Base-by-base conservation (phyloP, 352 stramenopile species). In the Phytopythium ostracodes region DNA sequence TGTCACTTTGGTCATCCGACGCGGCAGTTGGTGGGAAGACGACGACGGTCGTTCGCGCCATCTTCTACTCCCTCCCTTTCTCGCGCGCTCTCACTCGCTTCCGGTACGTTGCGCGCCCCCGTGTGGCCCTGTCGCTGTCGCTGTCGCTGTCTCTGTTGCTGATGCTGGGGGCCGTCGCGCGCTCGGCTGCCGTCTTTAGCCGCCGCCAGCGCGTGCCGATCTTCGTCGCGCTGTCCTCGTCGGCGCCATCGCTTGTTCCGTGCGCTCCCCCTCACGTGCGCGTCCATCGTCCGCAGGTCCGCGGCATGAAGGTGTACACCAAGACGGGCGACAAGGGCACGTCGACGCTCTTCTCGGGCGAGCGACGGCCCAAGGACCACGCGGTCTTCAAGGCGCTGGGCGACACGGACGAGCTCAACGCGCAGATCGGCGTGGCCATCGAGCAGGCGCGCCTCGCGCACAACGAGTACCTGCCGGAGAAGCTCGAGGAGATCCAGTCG, bases 261-360 rank as follows among this genome's bases (percentile, higher is more conserved):
- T n/a, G 8, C 7, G 25, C 46, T 33, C 20, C n/a, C 47, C 22
- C 60, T 42, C 62, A 52, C 58, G n/a, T 27, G 8, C 58, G 58
- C 58, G 58, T 44, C 42, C 43, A 25, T 27, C n/a, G 25, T 33
- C 14, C 5, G 1, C 52, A 58, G 52, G 52, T 43, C 17, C 62
- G 72, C 31, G 55, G 70, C 59, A 92, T 95, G 81, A 96, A 96
- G 69, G 87, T 97, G 54, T 98, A 98, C 79, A 98, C 91, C 40
- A 92, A 93, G 59, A 96, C 90, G 0, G 91, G 91, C 44, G 91
- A 98, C 72, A 98, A 96, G 65, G 91, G 90, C 55, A 95, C 87
- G 60, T 97, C 90, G 50, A 88, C 92, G 68, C 81, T 97, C 56
- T 97, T 96, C 72, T 96, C 91, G 59, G 89, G 91, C 56, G 88